Evolutionary conservation across 2,329 filamentous ascomycete species (phyloP).

Genomic region (Podosphaera xanthii): DNA sequence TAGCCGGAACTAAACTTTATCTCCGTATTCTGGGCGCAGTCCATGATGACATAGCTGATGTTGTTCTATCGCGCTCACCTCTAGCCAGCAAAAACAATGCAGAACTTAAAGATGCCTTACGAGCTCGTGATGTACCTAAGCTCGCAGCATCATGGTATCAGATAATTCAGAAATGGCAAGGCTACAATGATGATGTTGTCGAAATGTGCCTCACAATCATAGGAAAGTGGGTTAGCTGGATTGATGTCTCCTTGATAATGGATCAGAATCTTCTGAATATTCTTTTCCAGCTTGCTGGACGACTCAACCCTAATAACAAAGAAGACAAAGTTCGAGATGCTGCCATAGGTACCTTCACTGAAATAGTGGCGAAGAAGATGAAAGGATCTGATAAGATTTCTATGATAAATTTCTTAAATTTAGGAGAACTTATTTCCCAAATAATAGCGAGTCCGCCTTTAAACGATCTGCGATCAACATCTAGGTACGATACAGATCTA

Average conservation of each 20-base stretch:
- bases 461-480: constrained; percentile 53
- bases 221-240: constrained; percentile 96
- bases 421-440: constrained; percentile 65
- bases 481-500: constrained; percentile 83
- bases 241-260: constrained; percentile 82
- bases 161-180: constrained; percentile 50
- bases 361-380: constrained; percentile 98
- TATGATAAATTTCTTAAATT: constrained; percentile 75
- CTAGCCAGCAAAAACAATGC: constrained; percentile 69
- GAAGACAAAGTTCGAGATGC: constrained; percentile 70
- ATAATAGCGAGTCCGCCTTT: constrained; percentile 67
- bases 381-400: constrained; percentile 78
- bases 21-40: constrained; percentile 72
- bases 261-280: constrained; percentile 70
- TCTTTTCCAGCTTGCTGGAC: constrained; percentile 71
- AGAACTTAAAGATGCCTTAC: constrained; percentile 74
- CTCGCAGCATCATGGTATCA: constrained; percentile 82
- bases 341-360: constrained; percentile 82
- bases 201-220: constrained; percentile 83
- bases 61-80: constrained; percentile 56
- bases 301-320: constrained; percentile 33
- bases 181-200: constrained; percentile 46
- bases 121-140: constrained; percentile 68
- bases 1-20: constrained; percentile 61
- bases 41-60: constrained; percentile 93